phyloP scores from a whole-genome alignment of 2,329 filamentous ascomycete genomes.

The Magnaporthales sp. region DNA sequence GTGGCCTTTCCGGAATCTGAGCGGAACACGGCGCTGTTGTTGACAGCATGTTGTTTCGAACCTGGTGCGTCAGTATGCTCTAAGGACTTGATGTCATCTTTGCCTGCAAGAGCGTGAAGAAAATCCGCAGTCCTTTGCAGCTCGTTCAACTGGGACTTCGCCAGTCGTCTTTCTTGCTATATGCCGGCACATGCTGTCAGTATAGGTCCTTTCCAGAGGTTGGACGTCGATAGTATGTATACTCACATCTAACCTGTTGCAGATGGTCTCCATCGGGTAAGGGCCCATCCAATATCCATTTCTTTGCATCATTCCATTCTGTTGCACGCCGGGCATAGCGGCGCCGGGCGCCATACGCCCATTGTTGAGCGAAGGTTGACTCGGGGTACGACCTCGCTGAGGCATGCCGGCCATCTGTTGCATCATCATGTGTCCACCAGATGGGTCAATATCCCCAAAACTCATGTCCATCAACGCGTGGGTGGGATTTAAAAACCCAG shows the following conservation, averaged over 20 bases:
- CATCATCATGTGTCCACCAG: constrained; percentile 64
- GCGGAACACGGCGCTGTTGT: constrained; percentile 49
- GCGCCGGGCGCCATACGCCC: constrained; percentile 49
- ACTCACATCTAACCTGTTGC: constrained; percentile 76
- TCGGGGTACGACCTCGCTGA: constrained; percentile 61
- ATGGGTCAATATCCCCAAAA: constrained; percentile 83
- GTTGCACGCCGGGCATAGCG: constrained; percentile 35
- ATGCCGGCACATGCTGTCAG: constrained; percentile 9
- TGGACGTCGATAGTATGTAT: background rate
- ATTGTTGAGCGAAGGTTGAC: constrained; percentile 56
- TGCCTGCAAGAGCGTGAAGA: constrained; percentile 65
- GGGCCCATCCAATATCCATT: constrained; percentile 81
- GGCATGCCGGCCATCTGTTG: constrained; percentile 55
- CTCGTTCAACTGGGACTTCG: constrained; percentile 80
- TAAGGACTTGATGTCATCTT: constrained; percentile 55
- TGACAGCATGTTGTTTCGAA: constrained; percentile 35
- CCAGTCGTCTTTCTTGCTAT: constrained; percentile 83
- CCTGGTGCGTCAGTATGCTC: constrained; percentile 43
- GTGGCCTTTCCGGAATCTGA: constrained; percentile 59
- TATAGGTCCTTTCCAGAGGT: constrained; percentile 13
- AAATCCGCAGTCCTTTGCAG: constrained; percentile 76
- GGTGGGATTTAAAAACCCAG: constrained; percentile 68
- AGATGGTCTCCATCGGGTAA: constrained; percentile 87
- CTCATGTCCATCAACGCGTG: constrained; percentile 80
- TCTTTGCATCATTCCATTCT: constrained; percentile 59